A percentile compares a stretch with the other conserved stretches of the same genome.
Evolutionary conservation across 371 early-diverging fungal species (phyloP).

Genomic region (Mucor racemosus): DNA sequence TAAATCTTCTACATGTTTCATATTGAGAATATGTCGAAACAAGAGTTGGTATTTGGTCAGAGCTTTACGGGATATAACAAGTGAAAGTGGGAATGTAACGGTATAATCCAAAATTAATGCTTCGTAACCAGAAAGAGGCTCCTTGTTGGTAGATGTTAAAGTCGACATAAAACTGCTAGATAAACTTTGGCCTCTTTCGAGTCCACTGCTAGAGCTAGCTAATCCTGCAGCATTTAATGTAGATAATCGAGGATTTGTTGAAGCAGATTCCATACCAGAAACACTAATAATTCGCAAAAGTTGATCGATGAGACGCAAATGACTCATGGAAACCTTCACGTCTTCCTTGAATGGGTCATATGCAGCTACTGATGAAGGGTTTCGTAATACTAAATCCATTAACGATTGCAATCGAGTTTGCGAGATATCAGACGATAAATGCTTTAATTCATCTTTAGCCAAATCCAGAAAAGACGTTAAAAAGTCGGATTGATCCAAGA

Average conservation of each 20-base stretch:
- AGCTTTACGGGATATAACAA: conserved; percentile 83
- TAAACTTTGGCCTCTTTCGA: conserved; percentile 38
- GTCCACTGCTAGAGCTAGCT: not conserved
- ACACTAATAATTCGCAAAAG: conserved; percentile 69
- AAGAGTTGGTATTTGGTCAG: conserved; percentile 90
- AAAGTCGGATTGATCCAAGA: conserved; percentile 93
- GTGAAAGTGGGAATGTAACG: conserved; percentile 85
- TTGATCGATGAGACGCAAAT: conserved; percentile 68
- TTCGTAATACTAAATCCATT: conserved; percentile 87
- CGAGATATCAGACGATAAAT: conserved; percentile 71
- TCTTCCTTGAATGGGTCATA: conserved; percentile 89
- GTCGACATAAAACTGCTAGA: conserved; percentile 20
- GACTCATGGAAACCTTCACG: conserved; percentile 73
- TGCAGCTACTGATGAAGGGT: conserved; percentile 80
- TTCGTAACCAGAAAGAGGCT: conserved; percentile 65
- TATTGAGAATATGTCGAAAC: conserved; percentile 85
- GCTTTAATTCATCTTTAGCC: conserved; percentile 73
- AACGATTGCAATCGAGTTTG: conserved; percentile 78
- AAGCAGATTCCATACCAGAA: conserved; percentile 42
- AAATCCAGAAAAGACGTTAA: conserved; percentile 92
- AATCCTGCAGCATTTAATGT: not conserved
- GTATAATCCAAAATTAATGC: conserved; percentile 77
- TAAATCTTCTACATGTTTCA: conserved; percentile 85
- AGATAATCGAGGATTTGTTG: not conserved
- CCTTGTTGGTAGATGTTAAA: not conserved